Evolutionary conservation across 192 early-diverging fungal species (phyloP).

Genomic region (Gonapodya prolifera): DNA sequence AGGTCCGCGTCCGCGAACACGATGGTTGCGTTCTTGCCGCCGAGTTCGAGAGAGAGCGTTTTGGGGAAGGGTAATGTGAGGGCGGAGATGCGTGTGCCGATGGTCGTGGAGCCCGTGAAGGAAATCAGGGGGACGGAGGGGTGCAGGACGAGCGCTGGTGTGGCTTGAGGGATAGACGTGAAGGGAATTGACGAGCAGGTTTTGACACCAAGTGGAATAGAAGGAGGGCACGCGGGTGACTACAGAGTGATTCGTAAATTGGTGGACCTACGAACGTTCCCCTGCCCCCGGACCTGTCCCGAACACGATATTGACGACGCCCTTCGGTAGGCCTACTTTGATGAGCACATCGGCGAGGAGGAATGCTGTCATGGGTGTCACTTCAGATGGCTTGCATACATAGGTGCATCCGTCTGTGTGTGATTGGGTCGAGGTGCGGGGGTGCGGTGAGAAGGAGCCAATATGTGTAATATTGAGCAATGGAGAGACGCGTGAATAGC

Average conservation of each 20-base stretch:
- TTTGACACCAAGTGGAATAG: slow-evolving; percentile 67
- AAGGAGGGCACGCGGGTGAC: slow-evolving; percentile 49
- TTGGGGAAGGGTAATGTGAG: slow-evolving; percentile 53
- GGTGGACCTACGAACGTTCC: too few relatives aligned
- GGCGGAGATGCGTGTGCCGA: slow-evolving; percentile 47
- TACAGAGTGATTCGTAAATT: slow-evolving; percentile 52
- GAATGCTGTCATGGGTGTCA: too few relatives aligned
- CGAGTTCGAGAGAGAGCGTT: slow-evolving; percentile 69
- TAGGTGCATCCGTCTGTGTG: slow-evolving; percentile 55
- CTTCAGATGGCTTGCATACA: slow-evolving; percentile 64
- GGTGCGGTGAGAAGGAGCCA: too few relatives aligned
- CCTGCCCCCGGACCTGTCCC: slow-evolving; percentile 62
- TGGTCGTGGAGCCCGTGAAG: too few relatives aligned
- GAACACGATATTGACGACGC: slow-evolving; percentile 75
- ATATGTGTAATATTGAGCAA: neutral
- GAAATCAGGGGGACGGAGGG: too few relatives aligned
- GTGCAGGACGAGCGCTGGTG: too few relatives aligned
- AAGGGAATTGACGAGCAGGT: too few relatives aligned
- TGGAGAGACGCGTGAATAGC: slow-evolving; percentile 5
- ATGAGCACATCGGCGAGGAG: too few relatives aligned
- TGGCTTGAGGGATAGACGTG: too few relatives aligned
- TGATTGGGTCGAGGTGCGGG: neutral
- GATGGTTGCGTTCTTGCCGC: slow-evolving; percentile 71
- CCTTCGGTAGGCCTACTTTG: slow-evolving; percentile 60
- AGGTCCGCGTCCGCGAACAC: slow-evolving; percentile 67